Base-by-base conservation (phyloP, 176 grass and related monocot genomes). In the Cenchrus purpureus region DNA sequence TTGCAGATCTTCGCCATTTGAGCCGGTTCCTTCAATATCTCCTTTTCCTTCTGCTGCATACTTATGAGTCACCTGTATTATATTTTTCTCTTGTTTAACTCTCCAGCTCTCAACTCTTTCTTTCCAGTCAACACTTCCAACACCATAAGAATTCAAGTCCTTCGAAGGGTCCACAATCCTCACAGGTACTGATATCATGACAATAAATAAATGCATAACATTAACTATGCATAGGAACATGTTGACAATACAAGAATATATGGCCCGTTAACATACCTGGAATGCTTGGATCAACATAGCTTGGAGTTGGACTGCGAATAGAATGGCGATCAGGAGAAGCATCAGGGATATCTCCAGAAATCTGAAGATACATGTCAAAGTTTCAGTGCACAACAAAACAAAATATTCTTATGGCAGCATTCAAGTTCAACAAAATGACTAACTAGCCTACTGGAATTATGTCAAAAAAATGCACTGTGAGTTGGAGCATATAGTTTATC, bases 101-200 rank as follows among this genome's bases (percentile, higher is more conserved):
- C 87, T 91, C 94, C 94, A 97, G 73, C 91, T 88, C 78, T 97
- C 91, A 6, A 97, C 84, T 90, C 94, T 91, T 87, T 97, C 94
- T 74, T 97, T 97, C 91, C 89, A 93, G 56, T 97, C 94, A 85
- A 97, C 87, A 54, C 64, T 93, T 37, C 75, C 80, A 82, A 93
- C 69, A 15, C 94, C 94, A 58, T 97, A 97, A 31, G 94, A 89
- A 80, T 86, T 89, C 68, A 96, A 87, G 68, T 93, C 94, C 84
- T 92, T 95, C 15, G 91, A 93, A 37, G 94, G 91, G 89, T 96
- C 94, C 68, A 97, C 94, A 83, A 91, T 97, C 71, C 94, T 93
- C 79, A 97, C 91, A 49, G 94, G 94, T 55, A 97, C 94, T 97
- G 87, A 67, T 60, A 83, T 65, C 20, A 91, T 52, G 45, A 28